Evolutionary conservation across 2,329 filamentous ascomycete genomes (phyloP).

Genomic region (Aspergillus pseudonomiae): DNA sequence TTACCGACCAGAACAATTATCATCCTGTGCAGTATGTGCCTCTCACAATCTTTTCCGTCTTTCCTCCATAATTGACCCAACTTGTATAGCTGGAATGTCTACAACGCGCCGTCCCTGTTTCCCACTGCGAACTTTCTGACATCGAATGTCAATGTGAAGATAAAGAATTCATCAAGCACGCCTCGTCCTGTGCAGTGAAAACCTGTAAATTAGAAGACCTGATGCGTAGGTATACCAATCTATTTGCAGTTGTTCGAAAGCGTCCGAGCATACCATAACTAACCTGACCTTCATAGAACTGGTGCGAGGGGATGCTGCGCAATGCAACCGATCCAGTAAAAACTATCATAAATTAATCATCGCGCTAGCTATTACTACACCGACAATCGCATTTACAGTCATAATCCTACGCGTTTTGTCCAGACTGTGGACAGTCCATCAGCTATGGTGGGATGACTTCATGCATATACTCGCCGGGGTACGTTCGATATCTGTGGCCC

Average conservation of each 20-base stretch:
- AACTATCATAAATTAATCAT: not conserved
- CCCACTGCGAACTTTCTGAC: not conserved
- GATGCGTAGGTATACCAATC: not conserved
- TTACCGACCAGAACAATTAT: not conserved
- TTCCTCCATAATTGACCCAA: not conserved
- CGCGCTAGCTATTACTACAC: not conserved
- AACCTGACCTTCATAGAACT: not conserved
- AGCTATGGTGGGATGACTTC: constrained; percentile 5
- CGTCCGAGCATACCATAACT: not conserved
- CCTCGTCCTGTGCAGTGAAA: not conserved
- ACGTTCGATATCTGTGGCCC: not conserved
- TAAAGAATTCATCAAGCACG: not conserved
- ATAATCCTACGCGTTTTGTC: not conserved
- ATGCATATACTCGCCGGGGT: constrained; percentile 7
- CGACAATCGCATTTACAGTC: not conserved
- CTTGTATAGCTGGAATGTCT: not conserved
- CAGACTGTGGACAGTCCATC: not conserved
- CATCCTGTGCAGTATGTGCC: constrained; percentile 2
- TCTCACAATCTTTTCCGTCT: not conserved
- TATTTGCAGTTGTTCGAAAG: not conserved
- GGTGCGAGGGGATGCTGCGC: not conserved
- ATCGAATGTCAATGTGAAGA: not conserved
- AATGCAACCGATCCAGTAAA: not conserved
- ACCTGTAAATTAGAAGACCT: not conserved
- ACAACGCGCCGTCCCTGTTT: not conserved